Conservation (phyloP, 441 rosid genomes). For the Bruguiera hainesii region DNA sequence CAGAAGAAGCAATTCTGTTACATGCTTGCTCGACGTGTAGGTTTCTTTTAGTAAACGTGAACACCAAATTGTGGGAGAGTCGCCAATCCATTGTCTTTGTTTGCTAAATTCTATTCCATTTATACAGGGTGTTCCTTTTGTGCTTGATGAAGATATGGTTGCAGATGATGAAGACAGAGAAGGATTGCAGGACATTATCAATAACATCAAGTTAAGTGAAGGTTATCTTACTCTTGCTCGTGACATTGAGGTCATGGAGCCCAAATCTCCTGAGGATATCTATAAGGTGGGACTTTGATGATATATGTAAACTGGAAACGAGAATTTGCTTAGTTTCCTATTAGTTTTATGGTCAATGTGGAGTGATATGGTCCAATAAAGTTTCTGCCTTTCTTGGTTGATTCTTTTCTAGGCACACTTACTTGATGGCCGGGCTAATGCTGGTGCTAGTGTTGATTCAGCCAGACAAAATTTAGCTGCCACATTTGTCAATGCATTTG, state of each 20-base stretch:
- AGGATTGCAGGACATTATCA: constrained; percentile 73
- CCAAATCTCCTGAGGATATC: constrained; percentile 95
- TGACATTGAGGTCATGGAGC: constrained; percentile 99
- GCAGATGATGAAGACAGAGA: constrained; percentile 63
- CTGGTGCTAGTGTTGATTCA: constrained; percentile 83
- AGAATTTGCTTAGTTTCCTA: neutral
- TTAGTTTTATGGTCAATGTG: neutral
- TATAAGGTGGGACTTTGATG: constrained; percentile 59
- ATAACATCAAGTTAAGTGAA: constrained; percentile 72
- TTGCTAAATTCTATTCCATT: constrained; percentile 5
- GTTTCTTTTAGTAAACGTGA: constrained; percentile 21
- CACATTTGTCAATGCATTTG: constrained; percentile 95
- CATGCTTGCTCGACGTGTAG: constrained; percentile 90
- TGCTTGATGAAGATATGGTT: constrained; percentile 69
- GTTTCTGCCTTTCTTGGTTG: constrained; percentile 6
- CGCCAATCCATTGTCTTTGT: neutral
- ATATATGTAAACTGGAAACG: neutral
- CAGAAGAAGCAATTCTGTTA: constrained; percentile 85
- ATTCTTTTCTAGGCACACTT: constrained; percentile 68
- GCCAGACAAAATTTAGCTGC: constrained; percentile 96
- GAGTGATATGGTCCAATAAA: neutral
- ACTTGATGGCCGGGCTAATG: constrained; percentile 89
- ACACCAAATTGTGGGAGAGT: neutral
- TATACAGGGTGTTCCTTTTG: constrained; percentile 67
- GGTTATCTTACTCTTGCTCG: constrained; percentile 96